A percentile compares a stretch with the other conserved stretches of the same genome.
Evolutionary conservation across 257 asterid species (phyloP).

Genomic region (Eustoma russellianum): DNA sequence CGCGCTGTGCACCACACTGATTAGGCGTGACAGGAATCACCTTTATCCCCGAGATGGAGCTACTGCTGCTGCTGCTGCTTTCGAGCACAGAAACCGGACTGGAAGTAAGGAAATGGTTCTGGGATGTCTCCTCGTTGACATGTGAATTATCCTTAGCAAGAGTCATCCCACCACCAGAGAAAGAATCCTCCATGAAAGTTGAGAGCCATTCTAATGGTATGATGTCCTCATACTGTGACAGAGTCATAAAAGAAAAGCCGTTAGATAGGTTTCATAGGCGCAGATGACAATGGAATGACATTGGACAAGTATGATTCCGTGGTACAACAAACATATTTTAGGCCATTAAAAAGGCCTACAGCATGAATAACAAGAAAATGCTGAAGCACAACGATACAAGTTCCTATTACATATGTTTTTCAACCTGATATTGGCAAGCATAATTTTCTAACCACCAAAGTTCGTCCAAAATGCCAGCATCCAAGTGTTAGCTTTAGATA

Average conservation of each 20-base stretch:
- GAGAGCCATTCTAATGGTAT: constrained; percentile 59
- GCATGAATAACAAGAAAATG: too few relatives aligned
- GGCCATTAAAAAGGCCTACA: too few relatives aligned
- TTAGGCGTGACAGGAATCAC: constrained; percentile 36
- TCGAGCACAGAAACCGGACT: constrained; percentile 73
- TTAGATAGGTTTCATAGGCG: background rate
- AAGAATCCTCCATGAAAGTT: constrained; percentile 70
- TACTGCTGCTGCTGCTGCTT: constrained; percentile 62
- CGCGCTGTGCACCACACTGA: constrained; percentile 65
- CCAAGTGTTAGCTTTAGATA: too few relatives aligned
- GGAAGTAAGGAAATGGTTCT: constrained; percentile 39
- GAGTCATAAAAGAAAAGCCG: constrained; percentile 5
- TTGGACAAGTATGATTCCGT: background rate
- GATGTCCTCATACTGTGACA: constrained; percentile 67
- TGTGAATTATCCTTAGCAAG: constrained; percentile 39
- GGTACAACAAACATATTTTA: background rate
- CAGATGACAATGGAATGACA: background rate
- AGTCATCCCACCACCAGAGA: constrained; percentile 50
- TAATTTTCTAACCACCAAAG: too few relatives aligned
- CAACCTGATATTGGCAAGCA: too few relatives aligned
- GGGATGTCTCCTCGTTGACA: constrained; percentile 17
- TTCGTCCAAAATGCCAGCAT: too few relatives aligned
- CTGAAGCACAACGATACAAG: too few relatives aligned
- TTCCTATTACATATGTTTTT: too few relatives aligned
- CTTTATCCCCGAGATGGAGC: constrained; percentile 31